Percentiles rank a stretch among this genome's conserved stretches.
Conservation (phyloP, 495 filamentous ascomycete genomes). For the Immersiella caudata region DNA sequence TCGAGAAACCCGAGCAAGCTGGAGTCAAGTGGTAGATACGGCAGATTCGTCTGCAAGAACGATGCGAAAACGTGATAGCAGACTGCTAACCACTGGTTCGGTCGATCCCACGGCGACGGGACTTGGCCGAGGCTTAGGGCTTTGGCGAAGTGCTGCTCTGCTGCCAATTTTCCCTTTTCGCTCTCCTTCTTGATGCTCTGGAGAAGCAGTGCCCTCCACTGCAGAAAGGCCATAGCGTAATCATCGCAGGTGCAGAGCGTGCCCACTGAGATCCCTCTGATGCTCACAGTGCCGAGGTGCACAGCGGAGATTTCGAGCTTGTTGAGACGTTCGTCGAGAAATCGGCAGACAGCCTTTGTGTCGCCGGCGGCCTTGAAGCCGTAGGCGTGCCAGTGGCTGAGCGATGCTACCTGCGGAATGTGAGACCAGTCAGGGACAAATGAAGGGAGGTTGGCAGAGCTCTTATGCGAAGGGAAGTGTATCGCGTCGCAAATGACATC, state of each 20-base stretch:
- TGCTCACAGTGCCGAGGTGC: neutral
- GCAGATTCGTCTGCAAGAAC: neutral
- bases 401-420: neutral
- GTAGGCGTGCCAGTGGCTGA: neutral
- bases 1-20: neutral
- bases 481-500: slow-evolving; percentile 8
- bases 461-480: neutral
- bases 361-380: neutral
- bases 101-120: neutral
- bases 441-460: neutral
- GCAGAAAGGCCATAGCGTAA: neutral
- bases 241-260: neutral
- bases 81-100: neutral
- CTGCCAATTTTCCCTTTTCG: neutral
- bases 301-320: slow-evolving; percentile 7
- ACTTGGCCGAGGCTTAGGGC: neutral
- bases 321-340: slow-evolving; percentile 1
- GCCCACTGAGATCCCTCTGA: neutral
- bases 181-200: neutral
- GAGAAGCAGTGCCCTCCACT: neutral
- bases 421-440: slow-evolving; percentile 16
- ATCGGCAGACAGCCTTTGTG: slow-evolving; percentile 6
- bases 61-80: slow-evolving; percentile 1
- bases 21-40: neutral
- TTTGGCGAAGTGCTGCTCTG: neutral